These are phyloP conservation scores for Acanthamoeba lenticulata DNA, from an alignment of 208 protist species.

Conservation along the genomic window DNA sequence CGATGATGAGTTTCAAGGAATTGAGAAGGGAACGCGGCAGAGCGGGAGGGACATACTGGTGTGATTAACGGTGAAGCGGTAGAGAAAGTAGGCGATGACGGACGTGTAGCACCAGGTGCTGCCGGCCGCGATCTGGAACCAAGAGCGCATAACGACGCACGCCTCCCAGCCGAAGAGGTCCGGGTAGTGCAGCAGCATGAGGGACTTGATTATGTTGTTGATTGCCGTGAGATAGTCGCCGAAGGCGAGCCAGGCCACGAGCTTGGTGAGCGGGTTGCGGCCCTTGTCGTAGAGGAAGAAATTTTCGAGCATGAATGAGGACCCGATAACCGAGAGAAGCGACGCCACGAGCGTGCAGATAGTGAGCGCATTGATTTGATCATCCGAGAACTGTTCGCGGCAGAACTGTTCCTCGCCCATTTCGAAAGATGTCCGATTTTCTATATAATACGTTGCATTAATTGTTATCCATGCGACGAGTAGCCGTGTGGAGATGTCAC, in stretches of 20 bases:
- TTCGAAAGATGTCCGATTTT: neutral
- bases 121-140: constrained; percentile 51
- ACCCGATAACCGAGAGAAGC: neutral
- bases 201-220: constrained; percentile 6
- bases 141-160: constrained; percentile 45
- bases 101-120: constrained; percentile 63
- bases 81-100: constrained; percentile 53
- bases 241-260: constrained; percentile 45
- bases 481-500: too few species aligned
- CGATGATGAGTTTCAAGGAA: neutral
- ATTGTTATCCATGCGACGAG: too few species aligned
- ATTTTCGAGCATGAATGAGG: constrained; percentile 49
- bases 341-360: constrained; percentile 9
- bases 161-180: constrained; percentile 9
- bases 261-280: constrained; percentile 34
- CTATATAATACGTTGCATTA: neutral
- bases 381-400: neutral
- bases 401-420: constrained; percentile 22
- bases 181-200: constrained; percentile 23
- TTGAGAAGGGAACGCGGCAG: neutral
- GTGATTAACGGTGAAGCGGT: neutral
- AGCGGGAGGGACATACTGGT: neutral
- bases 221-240: constrained; percentile 27
- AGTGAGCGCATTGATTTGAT: neutral
- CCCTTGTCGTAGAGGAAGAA: constrained; percentile 63